Conservation (phyloP, 164 flowering plant genomes). For the Magnolia kwangsiensis region DNA sequence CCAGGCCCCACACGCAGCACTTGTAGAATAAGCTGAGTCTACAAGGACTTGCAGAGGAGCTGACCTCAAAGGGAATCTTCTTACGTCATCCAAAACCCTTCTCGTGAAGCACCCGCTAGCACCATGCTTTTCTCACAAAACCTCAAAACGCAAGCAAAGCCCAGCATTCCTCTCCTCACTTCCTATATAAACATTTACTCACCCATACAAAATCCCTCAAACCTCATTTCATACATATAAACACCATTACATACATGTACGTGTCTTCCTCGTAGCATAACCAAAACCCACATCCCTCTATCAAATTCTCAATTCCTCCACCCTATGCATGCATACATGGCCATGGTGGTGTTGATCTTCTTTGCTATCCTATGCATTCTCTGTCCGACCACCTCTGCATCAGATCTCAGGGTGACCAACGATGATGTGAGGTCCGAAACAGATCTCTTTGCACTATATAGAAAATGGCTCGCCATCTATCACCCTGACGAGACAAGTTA, state of each 20-base stretch:
- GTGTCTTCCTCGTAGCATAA: background rate
- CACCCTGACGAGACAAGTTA: constrained; percentile 10
- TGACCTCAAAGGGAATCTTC: background rate
- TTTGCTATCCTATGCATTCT: constrained; percentile 18
- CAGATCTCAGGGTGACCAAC: constrained; percentile 16
- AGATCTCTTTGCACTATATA: constrained; percentile 19
- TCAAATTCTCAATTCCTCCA: background rate
- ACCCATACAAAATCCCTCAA: background rate
- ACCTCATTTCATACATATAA: background rate
- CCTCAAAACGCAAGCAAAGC: constrained; percentile 16
- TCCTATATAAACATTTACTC: background rate
- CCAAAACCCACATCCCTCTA: background rate
- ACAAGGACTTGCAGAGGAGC: background rate
- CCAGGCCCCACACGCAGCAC: background rate
- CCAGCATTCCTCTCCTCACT: background rate
- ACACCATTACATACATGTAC: no score
- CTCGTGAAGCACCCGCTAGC: constrained; percentile 14
- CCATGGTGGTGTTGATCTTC: constrained; percentile 7
- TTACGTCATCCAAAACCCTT: constrained; percentile 5
- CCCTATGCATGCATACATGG: constrained; percentile 1
- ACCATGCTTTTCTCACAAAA: constrained; percentile 12
- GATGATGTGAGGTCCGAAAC: constrained; percentile 20
- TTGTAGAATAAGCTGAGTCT: background rate
- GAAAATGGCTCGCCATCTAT: constrained; percentile 26
- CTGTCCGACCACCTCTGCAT: constrained; percentile 7